A percentile compares a stretch with the other conserved stretches of the same genome.
Conservation (phyloP, 371 early-diverging fungal species). For the Zychaea mexicana region DNA sequence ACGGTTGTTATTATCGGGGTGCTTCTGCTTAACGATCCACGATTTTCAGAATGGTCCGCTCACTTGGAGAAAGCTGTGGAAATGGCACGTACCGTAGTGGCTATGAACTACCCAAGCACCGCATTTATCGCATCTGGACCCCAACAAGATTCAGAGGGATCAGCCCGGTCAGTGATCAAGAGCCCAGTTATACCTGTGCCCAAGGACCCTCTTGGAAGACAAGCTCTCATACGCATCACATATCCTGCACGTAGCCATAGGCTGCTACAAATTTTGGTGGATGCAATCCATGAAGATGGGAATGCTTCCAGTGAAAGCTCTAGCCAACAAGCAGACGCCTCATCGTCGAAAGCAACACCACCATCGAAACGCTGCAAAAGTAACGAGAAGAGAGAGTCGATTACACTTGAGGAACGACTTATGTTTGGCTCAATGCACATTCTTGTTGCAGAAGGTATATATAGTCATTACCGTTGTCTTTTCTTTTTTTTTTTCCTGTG, state of each 20-base stretch:
- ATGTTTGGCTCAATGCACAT: conserved; percentile 37
- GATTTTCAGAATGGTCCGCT: conserved; percentile 22
- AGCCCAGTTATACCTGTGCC: background rate
- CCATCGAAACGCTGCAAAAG: background rate
- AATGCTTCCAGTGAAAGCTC: conserved; percentile 19
- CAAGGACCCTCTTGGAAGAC: background rate
- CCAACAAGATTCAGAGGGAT: background rate
- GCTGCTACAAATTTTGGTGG: conserved; percentile 36
- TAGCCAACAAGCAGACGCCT: conserved; percentile 16
- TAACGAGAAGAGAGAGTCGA: background rate
- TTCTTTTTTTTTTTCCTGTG: background rate
- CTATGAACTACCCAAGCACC: conserved; percentile 45
- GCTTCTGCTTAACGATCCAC: conserved; percentile 6
- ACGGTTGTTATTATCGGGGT: conserved; percentile 41
- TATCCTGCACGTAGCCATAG: conserved; percentile 56
- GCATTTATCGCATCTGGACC: conserved; percentile 7
- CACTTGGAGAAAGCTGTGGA: background rate
- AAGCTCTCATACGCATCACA: conserved; percentile 13
- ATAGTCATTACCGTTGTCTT: background rate
- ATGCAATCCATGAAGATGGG: conserved; percentile 18
- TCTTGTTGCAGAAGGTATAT: conserved; percentile 51
- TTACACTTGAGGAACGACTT: conserved; percentile 27
- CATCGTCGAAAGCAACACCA: background rate
- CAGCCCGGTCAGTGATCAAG: background rate
- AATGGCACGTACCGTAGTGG: background rate